These are phyloP conservation scores for Arachis monticola DNA, from an alignment of 331 rosid genomes.

Conservation along the genomic window DNA sequence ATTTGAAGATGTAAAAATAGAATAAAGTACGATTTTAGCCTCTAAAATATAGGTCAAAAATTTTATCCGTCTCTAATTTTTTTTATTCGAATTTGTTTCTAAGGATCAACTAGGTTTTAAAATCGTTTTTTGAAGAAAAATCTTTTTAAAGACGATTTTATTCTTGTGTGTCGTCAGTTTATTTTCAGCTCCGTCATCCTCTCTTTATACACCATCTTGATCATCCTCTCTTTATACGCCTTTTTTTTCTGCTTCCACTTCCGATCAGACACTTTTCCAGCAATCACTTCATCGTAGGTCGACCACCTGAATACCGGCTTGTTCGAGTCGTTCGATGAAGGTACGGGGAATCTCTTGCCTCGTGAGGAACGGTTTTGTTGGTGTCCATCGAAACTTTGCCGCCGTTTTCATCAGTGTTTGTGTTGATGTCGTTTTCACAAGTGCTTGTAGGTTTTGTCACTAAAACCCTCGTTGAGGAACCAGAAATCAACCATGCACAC, in stretches of 20 bases:
- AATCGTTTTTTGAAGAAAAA: no score
- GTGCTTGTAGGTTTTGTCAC: constrained; percentile 92
- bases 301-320: constrained; percentile 68
- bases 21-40: no score
- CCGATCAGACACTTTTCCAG: constrained; percentile 77
- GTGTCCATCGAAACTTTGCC: constrained; percentile 61
- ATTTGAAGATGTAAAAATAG: no score
- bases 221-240: constrained; percentile 68
- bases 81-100: no score
- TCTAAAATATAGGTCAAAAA: no score
- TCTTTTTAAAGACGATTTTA: no score
- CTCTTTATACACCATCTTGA: constrained; percentile 76
- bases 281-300: constrained; percentile 84
- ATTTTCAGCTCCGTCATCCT: constrained; percentile 70
- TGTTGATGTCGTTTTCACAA: constrained; percentile 45
- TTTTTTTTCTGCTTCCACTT: constrained; percentile 86
- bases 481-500: constrained; percentile 91
- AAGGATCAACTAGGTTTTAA: no score
- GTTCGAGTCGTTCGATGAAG: constrained; percentile 75
- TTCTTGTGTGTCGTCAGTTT: no score
- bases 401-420: not conserved
- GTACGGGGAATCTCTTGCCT: constrained; percentile 67
- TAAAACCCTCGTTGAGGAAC: constrained; percentile 83
- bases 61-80: no score
- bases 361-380: constrained; percentile 57